Evolutionary conservation across 2,329 filamentous ascomycete genomes (phyloP), one percentile per base, ranked within the genome.

Genomic region (Coniochaeta prunicola): DNA sequence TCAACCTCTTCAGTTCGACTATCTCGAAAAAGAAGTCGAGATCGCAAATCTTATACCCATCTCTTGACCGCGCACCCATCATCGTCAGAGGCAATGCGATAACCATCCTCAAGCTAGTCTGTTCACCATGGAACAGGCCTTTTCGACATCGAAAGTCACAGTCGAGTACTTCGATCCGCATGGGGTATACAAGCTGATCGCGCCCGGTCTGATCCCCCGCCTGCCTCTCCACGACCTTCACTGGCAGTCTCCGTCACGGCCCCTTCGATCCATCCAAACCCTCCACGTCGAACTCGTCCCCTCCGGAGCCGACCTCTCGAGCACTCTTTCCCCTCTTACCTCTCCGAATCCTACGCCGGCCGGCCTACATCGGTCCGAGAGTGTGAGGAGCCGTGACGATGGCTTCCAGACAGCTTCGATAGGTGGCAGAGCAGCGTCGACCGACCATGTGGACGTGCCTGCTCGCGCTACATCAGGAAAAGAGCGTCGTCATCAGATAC

Each of bases 151-250:
- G 66, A 91, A 91, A 80, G 89, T 91, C 68, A 90, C 87, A 96
- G 92, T 97, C 77, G 92, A 97, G 80, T 99, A 96, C 77, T 91
- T 90, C 77, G 94, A 99, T 76, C 93, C 94, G 57, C 89, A 91
- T 70, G 88, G 90, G 68, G 83, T 97, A 63, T 97, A 93, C 75
- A 86, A 90, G 60, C 82, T 93, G 57, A 79, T 97, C 48, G 87
- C 89, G 12, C 85, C 90, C 2, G 86, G 92, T 59, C 80, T 99
- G 59, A 80, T 89, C 42, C 80, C 89, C 45, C 88, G 90, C 58
- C 81, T 97, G 0, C 94, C 94, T 34, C 80, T 99, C 38, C 89
- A 87, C 63, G 96, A 97, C 68, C 85, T 99, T 53, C 91, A 97
- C 70, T 99, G 94, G 94, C 96, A 97, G 73, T 96, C 94, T 15